These are phyloP conservation scores for Phyllosticta citriasiana DNA, from an alignment of 2,329 filamentous ascomycete genomes.

Conservation along the genomic window DNA sequence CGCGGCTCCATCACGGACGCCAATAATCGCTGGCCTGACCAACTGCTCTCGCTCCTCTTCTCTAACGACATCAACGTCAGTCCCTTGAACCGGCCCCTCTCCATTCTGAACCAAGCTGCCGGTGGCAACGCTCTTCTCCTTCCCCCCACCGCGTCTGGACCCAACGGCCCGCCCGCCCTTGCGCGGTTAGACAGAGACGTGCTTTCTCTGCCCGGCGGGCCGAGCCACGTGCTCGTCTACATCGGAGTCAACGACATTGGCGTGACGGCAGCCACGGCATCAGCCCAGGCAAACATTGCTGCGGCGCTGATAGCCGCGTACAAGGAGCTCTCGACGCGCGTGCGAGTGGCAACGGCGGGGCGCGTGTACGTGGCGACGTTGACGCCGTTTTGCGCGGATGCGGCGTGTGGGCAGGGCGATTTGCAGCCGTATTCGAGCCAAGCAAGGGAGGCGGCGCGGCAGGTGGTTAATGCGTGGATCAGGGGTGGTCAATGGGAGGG, in stretches of 20 bases:
- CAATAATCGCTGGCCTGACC: slow-evolving; percentile 43
- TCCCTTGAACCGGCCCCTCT: slow-evolving; percentile 33
- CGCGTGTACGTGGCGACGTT: slow-evolving; percentile 53
- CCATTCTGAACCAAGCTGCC: slow-evolving; percentile 55
- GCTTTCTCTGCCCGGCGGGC: slow-evolving; percentile 41
- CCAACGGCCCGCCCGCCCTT: slow-evolving; percentile 51
- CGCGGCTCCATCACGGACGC: slow-evolving; percentile 48
- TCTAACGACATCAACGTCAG: slow-evolving; percentile 33
- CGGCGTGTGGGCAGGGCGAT: slow-evolving; percentile 14
- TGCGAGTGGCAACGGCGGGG: slow-evolving; percentile 27
- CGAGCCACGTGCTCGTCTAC: slow-evolving; percentile 46
- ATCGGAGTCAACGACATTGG: slow-evolving; percentile 64
- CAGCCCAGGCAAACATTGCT: slow-evolving; percentile 38
- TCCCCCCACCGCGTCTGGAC: slow-evolving; percentile 24
- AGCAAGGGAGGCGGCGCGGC: slow-evolving; percentile 45
- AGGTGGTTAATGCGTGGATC: slow-evolving; percentile 53
- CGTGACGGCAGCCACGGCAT: slow-evolving; percentile 33
- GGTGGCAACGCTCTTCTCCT: slow-evolving; percentile 53
- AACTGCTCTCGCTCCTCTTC: slow-evolving; percentile 11
- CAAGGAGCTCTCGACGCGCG: slow-evolving; percentile 45
- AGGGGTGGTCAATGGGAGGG: slow-evolving; percentile 33
- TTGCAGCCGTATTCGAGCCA: slow-evolving; percentile 42
- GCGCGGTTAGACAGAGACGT: slow-evolving; percentile 55
- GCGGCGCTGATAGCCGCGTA: slow-evolving; percentile 48
- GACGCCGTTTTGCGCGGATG: slow-evolving; percentile 48